Evolutionary conservation across 2,329 filamentous ascomycete species (phyloP), one percentile per base, ranked within the genome.

Genomic region (Huntiella omanensis): DNA sequence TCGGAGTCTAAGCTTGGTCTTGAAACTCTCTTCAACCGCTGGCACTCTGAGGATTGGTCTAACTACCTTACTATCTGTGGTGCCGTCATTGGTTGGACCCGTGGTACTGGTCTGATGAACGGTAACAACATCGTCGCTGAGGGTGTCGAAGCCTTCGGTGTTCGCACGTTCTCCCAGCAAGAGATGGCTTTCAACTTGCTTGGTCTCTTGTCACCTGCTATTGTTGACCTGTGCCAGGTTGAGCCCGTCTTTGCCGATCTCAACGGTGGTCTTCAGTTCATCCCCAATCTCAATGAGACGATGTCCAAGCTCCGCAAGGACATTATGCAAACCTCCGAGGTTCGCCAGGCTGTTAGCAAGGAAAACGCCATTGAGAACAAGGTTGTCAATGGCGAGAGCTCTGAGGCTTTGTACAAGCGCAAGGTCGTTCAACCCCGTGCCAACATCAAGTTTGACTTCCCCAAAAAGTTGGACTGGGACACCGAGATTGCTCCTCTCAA

Each of bases 111-210:
- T 60, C 77, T 98, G 56, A 98, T 98, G 88, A 83, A 82, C 54
- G 87, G 83, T 58, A 96, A 96, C 71, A 96, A 98, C 63, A 78
- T 96, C 55, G 87, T 96, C 53, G 91, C 91, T 33, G 88, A 96
- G 62, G 91, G 88, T 50, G 85, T 98, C 48, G 91, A 98, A 69
- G 84, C 83, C 56, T 91, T 92, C 54, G 91, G 91, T 56, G 91
- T 96, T 19, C 86, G 91, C 56, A 98, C 91, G 3, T 98, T 98
- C 71, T 96, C 88, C 7, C 91, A 96, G 66, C 86, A 94, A 61
- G 91, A 98, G 64, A 98, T 98, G 91, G 91, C 91, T 12, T 98
- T 98, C 72, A 98, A 98, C 65, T 66, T 98, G 54, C 75, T 98
- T 39, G 88, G 91, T 54, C 75, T 98, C 45, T 94, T 98, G 91